Percentiles rank a stretch among this genome's conserved stretches.
Conservation (phyloP, 1,284 basidiomycete species). For the Apiotrichum veenhuisii region DNA sequence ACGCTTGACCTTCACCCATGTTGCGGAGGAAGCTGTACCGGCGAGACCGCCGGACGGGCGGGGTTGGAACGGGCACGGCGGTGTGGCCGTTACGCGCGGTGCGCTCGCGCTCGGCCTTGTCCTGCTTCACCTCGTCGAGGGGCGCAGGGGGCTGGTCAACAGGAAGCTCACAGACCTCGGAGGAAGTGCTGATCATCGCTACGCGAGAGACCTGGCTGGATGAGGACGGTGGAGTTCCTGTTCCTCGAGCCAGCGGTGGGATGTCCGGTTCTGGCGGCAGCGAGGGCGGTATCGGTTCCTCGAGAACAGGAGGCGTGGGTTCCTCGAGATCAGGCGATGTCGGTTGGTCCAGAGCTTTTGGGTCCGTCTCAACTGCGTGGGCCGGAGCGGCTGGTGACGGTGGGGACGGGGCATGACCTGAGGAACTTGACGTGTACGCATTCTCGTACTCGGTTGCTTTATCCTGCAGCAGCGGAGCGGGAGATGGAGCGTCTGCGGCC, state of each 20-base stretch:
- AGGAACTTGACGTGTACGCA: no score
- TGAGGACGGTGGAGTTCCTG: not conserved
- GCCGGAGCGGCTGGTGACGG: no score
- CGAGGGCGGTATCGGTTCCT: no score
- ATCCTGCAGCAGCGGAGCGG: no score
- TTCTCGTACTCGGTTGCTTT: no score
- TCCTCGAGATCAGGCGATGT: no score
- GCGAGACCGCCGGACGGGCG: not conserved
- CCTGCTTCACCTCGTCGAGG: no score
- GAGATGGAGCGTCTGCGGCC: no score
- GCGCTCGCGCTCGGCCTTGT: not conserved
- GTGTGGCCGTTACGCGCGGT: not conserved
- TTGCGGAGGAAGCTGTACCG: not conserved
- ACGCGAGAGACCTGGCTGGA: not conserved
- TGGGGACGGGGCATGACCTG: no score
- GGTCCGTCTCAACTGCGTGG: no score
- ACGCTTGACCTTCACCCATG: not conserved
- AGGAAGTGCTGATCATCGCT: not conserved
- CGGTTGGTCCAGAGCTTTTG: no score
- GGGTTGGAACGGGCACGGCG: not conserved
- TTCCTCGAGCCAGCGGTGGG: not conserved
- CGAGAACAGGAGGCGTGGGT: no score
- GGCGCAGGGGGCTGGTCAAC: not conserved
- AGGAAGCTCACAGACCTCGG: not conserved
- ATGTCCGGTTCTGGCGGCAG: not conserved